These are phyloP conservation scores for Mitragyna speciosa DNA, from an alignment of 257 asterid genomes.

Conservation along the genomic window DNA sequence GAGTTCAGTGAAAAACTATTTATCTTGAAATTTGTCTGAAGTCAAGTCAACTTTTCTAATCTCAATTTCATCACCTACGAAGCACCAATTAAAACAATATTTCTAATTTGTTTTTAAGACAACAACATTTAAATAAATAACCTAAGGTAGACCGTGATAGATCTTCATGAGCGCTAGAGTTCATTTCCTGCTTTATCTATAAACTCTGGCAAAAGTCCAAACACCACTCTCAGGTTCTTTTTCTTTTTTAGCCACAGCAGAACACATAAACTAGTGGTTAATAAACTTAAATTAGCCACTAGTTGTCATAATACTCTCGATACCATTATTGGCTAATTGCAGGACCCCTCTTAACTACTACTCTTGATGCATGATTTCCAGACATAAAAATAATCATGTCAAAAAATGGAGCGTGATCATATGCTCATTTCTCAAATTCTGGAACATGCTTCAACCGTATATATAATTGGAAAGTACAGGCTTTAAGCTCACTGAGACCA, in stretches of 20 bases:
- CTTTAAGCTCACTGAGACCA: constrained; percentile 5
- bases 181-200: not conserved
- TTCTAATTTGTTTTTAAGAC: too few species aligned
- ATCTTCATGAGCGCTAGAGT: too few species aligned
- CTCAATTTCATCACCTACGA: too few species aligned
- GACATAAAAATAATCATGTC: constrained; percentile 8
- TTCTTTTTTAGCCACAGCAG: not conserved
- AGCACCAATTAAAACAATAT: too few species aligned
- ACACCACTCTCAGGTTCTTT: not conserved
- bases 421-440: not conserved
- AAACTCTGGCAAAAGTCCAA: not conserved
- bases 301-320: not conserved
- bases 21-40: too few species aligned
- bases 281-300: not conserved
- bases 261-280: not conserved
- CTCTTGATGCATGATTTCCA: not conserved
- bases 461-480: constrained; percentile 3
- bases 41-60: too few species aligned
- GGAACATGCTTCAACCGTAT: constrained; percentile 23
- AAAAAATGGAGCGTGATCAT: constrained; percentile 10
- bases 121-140: too few species aligned
- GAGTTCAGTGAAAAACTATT: too few species aligned
- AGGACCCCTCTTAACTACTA: not conserved
- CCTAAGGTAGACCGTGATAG: too few species aligned
- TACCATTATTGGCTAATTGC: not conserved